Evolutionary conservation across 2,329 filamentous ascomycete genomes (phyloP), one percentile per base, ranked within the genome.

Genomic region (Aspergillus brasiliensis): DNA sequence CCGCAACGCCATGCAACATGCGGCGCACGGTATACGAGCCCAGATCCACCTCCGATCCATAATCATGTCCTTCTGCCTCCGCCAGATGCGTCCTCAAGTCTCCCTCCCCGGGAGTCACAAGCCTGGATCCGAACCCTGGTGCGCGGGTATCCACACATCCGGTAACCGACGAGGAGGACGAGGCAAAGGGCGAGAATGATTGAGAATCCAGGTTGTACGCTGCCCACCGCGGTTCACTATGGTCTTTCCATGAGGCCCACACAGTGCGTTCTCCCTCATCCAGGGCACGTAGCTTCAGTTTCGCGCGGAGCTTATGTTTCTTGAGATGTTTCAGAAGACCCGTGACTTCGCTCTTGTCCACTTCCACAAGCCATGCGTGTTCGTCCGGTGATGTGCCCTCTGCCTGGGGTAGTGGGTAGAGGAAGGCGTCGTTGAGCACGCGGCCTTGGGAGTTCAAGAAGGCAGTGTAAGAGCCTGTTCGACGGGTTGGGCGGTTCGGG

Each of bases 391-490:
- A 51, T 25, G 49, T 65, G 51, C 62, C 67, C 19, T 68, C 57
- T 55, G 69, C 58, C 70, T 48, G 77, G 70, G 64, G 85, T 78
- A 75, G 65, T 0, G 88, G 89, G 80, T 97, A 97, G 51, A 99
- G 82, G 75, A 98, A 96, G 55, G 92, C 90, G 78, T 99, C 95
- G 79, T 94, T 86, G 46, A 97, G 80, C 8, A 99, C 84, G 59
- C 93, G 86, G 44, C 95, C 95, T 61, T 87, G 86, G 7, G 94
- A 91, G 66, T 90, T 96, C 44, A 99, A 82, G 70, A 99, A 97
- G 0, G 88, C 91, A 6, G 89, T 84, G 77, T 96, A 98, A 74
- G 90, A 88, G 3, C 87, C 88, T 0, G 79, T 77, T 3, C 62
- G 70, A 56, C 67, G 69, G 56, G 70, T 65, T 42, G 64, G 70